Percentiles rank a stretch among this genome's conserved stretches.
Conservation (phyloP, 192 early-diverging fungal genomes). For the Chytriomyces hyalinus region DNA sequence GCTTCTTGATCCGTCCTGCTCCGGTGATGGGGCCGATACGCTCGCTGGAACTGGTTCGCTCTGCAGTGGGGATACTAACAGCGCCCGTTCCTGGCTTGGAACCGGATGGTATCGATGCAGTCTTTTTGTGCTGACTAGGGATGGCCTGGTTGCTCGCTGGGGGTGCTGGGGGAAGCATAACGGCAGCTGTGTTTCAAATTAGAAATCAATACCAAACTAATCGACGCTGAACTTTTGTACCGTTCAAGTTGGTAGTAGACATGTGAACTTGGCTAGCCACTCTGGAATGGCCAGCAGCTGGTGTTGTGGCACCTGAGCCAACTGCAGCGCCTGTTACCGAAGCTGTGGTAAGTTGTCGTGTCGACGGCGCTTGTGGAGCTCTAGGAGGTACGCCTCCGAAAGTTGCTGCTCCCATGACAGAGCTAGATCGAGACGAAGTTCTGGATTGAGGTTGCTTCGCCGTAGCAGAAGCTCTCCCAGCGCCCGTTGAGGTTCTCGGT, state of each 20-base stretch:
- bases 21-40: constrained; percentile 34
- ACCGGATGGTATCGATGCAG: not conserved
- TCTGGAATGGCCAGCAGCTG: not conserved
- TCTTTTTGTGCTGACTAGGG: constrained; percentile 1
- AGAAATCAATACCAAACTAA: not conserved
- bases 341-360: constrained; percentile 13
- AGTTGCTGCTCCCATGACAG: constrained; percentile 14
- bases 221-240: not conserved
- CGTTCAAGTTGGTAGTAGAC: constrained; percentile 47
- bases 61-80: not conserved
- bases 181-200: not conserved
- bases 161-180: constrained; percentile 22
- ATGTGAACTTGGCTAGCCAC: constrained; percentile 28
- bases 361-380: not conserved
- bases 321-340: not conserved
- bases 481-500: not conserved
- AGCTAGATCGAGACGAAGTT: constrained; percentile 18
- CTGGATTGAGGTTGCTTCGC: not conserved
- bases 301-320: not conserved
- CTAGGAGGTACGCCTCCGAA: constrained; percentile 16
- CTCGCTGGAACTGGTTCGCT: not conserved
- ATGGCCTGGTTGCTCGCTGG: constrained; percentile 2
- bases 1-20: constrained; percentile 31
- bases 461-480: not conserved
- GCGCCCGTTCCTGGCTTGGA: not conserved